phyloP scores from a whole-genome alignment of 148 eudicot genomes.

The Cornus florida region DNA sequence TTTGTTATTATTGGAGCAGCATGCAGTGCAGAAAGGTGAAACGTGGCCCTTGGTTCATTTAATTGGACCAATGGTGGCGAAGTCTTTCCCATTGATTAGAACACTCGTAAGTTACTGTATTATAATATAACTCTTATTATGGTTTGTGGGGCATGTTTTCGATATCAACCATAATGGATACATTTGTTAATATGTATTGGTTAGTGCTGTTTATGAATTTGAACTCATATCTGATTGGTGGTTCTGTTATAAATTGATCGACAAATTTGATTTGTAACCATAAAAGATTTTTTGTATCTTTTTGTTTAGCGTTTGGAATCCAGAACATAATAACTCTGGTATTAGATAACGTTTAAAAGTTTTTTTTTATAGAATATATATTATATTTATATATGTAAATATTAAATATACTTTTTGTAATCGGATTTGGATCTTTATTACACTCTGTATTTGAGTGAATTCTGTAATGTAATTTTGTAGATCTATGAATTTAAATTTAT shows the following conservation, averaged over 20 bases:
- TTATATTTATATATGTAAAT: too few species aligned
- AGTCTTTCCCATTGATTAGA: constrained; percentile 54
- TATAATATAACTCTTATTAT: neutral
- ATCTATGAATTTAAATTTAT: too few species aligned
- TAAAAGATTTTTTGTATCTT: too few species aligned
- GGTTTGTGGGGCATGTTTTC: neutral
- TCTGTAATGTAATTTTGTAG: too few species aligned
- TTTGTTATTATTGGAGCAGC: constrained; percentile 48
- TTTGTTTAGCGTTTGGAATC: too few species aligned
- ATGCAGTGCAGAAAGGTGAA: constrained; percentile 62
- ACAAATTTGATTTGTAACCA: too few species aligned
- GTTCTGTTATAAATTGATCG: neutral
- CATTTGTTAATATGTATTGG: too few species aligned
- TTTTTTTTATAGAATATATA: too few species aligned
- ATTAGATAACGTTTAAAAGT: neutral
- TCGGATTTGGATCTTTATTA: too few species aligned
- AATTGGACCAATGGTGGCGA: constrained; percentile 72
- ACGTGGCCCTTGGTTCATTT: constrained; percentile 69
- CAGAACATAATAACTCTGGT: neutral
- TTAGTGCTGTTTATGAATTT: neutral
- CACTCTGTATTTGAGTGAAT: too few species aligned
- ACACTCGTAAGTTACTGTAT: constrained; percentile 57
- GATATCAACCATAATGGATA: neutral
- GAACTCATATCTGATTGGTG: neutral
- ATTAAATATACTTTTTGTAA: too few species aligned